phyloP scores from a whole-genome alignment of 2,329 filamentous ascomycete species.

The Dactylellina haptotyla region DNA sequence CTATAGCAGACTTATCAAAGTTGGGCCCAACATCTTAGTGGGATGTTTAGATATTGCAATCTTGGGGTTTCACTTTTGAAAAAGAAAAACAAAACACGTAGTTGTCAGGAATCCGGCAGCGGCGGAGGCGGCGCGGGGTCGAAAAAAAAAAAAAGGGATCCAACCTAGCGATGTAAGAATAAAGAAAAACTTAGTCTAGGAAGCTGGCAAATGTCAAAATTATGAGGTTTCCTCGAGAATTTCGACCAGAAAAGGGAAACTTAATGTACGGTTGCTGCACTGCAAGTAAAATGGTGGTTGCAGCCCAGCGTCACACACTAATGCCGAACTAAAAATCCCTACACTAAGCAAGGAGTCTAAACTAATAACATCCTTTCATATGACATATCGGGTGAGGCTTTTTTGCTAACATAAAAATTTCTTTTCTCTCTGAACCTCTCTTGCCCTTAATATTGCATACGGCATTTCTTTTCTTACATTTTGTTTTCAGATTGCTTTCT shows the following conservation, averaged over 20 bases:
- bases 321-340: conserved; percentile 48
- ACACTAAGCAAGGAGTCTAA: conserved; percentile 52
- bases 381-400: conserved; percentile 54
- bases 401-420: conserved; percentile 27
- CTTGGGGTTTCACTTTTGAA: neutral
- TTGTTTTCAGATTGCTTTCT: neutral
- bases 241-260: neutral
- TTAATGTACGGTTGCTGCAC: conserved; percentile 13
- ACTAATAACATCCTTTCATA: conserved; percentile 54
- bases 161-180: neutral
- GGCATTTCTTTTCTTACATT: neutral
- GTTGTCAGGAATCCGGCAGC: neutral
- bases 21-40: conserved; percentile 21
- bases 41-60: conserved; percentile 4
- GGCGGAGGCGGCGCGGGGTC: neutral
- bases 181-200: neutral
- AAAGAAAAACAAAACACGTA: neutral
- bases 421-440: conserved; percentile 6
- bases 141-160: neutral
- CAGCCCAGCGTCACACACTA: conserved; percentile 38
- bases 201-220: too few relatives aligned
- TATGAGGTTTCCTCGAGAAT: neutral
- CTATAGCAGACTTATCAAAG: conserved; percentile 25
- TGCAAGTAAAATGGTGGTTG: conserved; percentile 51
- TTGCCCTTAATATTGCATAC: neutral